Percentiles rank a stretch among this genome's conserved stretches.
Conservation (phyloP, 2,329 filamentous ascomycete genomes). For the Fusarium transvaalense region DNA sequence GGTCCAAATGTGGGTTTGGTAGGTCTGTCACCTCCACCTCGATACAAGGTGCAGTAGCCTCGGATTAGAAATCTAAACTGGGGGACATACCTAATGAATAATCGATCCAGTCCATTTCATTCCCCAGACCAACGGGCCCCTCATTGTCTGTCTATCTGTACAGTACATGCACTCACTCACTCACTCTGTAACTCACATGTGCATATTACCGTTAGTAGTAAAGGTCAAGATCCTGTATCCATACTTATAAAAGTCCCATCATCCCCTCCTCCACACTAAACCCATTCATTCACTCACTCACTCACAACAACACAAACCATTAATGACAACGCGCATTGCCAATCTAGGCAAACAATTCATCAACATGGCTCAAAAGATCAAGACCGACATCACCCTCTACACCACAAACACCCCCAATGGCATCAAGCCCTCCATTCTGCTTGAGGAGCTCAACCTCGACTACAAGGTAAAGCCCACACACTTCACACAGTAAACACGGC, state of each 20-base stretch:
- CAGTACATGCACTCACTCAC: background rate
- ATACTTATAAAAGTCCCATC: conserved; percentile 23
- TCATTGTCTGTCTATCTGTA: background rate
- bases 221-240: conserved; percentile 1
- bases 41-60: background rate
- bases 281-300: background rate
- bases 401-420: conserved; percentile 88
- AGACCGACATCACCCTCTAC: conserved; percentile 81
- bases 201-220: background rate
- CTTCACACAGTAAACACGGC: background rate
- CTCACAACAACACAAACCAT: background rate
- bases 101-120: conserved; percentile 18
- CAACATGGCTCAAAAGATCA: conserved; percentile 51
- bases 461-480: conserved; percentile 69
- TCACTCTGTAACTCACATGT: background rate
- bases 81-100: conserved; percentile 21
- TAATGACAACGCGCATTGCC: conserved; percentile 47
- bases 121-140: conserved; percentile 15
- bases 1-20: conserved; percentile 12
- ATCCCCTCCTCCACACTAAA: background rate
- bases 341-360: conserved; percentile 47
- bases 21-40: background rate
- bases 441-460: conserved; percentile 87
- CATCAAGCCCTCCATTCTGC: conserved; percentile 86
- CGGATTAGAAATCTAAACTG: conserved; percentile 26